These are phyloP conservation scores for Emergomyces africanus DNA, from an alignment of 2,329 filamentous ascomycete genomes.

Conservation along the genomic window DNA sequence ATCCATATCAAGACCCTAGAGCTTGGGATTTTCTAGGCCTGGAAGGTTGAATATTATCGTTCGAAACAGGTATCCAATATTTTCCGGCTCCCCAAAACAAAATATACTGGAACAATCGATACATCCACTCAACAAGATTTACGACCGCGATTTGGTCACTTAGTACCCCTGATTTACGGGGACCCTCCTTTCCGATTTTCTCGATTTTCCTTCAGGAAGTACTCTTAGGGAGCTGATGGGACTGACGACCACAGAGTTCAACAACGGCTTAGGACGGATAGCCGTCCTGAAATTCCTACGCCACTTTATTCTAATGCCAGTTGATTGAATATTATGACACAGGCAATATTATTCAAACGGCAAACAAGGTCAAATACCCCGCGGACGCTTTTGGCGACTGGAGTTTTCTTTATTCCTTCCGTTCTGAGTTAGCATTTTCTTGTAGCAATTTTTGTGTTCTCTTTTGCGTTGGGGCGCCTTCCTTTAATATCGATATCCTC, in stretches of 20 bases:
- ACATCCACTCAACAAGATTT: not conserved
- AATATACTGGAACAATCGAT: not conserved
- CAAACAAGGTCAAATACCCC: not conserved
- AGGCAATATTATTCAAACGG: not conserved
- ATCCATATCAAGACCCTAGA: too few relatives aligned
- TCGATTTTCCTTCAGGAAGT: not conserved
- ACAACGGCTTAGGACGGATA: not conserved
- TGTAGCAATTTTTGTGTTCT: not conserved
- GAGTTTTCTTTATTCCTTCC: not conserved
- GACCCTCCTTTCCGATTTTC: not conserved
- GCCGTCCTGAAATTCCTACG: not conserved
- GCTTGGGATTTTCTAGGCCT: too few relatives aligned
- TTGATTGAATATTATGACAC: constrained; percentile 1
- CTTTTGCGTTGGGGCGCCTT: not conserved
- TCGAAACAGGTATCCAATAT: not conserved
- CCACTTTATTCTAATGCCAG: not conserved
- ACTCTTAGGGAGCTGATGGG: not conserved
- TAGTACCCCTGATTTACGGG: not conserved
- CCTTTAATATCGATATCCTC: not conserved
- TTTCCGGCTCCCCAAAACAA: not conserved
- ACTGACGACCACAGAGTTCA: not conserved
- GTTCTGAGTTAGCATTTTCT: not conserved
- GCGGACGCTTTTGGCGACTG: not conserved
- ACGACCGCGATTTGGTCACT: not conserved
- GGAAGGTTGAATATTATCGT: too few relatives aligned